Percentiles rank a stretch among this genome's conserved stretches.
Evolutionary conservation across 148 eudicot species (phyloP).

Genomic region (Rhododendron griersonianum): DNA sequence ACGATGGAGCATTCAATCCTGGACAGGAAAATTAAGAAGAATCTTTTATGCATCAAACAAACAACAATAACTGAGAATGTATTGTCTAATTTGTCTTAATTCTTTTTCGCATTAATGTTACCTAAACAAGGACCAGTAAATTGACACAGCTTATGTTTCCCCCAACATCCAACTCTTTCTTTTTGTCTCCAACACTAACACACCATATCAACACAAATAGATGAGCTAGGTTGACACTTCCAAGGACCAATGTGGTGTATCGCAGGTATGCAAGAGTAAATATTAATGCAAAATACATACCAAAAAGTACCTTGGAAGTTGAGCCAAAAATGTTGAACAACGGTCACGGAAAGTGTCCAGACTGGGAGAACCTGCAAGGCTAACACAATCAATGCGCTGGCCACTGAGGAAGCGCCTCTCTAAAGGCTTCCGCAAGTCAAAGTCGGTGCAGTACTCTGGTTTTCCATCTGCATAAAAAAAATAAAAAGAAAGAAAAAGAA

Average conservation of each 20-base stretch:
- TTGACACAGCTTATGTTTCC: background rate
- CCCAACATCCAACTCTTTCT: background rate
- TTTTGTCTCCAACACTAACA: background rate
- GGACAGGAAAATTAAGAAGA: background rate
- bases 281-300: background rate
- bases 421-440: conserved; percentile 87
- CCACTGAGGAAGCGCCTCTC: conserved; percentile 65
- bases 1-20: background rate
- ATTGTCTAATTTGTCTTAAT: background rate
- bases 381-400: conserved; percentile 58
- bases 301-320: conserved; percentile 45
- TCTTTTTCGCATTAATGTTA: background rate
- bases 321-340: conserved; percentile 68
- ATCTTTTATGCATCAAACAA: background rate
- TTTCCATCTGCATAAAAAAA: conserved; percentile 51
- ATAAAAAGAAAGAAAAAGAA: background rate
- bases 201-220: background rate
- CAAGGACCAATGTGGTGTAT: background rate
- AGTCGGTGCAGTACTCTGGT: conserved; percentile 75
- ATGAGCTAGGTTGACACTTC: background rate
- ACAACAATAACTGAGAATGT: background rate
- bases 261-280: background rate
- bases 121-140: background rate
- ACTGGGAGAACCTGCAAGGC: conserved; percentile 46
- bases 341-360: conserved; percentile 51